Evolutionary conservation across 805 yeast genomes (phyloP).

Genomic region (Middelhovenomyces tepae): DNA sequence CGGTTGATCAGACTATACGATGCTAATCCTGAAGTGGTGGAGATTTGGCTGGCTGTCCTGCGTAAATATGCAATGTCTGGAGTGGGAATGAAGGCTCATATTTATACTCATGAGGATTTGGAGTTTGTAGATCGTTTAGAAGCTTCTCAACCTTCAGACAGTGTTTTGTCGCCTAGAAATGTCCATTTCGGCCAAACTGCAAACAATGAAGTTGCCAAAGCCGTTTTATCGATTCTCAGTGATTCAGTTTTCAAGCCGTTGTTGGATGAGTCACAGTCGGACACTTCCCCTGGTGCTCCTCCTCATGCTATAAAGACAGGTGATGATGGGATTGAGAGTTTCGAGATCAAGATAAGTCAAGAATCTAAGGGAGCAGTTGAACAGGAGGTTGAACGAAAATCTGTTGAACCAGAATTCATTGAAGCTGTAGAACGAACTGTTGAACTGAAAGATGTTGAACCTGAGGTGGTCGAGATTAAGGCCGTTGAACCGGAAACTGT

Average conservation of each 20-base stretch:
- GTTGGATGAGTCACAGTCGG: slow-evolving; percentile 18
- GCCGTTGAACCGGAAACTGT: slow-evolving; percentile 9
- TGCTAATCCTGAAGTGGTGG: slow-evolving; percentile 75
- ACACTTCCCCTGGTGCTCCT: slow-evolving; percentile 1
- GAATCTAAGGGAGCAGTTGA: slow-evolving; percentile 6
- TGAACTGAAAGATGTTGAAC: neutral
- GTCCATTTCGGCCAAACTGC: slow-evolving; percentile 19
- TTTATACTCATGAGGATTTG: slow-evolving; percentile 47
- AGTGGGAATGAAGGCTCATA: slow-evolving; percentile 71
- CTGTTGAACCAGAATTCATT: neutral
- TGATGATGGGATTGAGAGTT: slow-evolving; percentile 6
- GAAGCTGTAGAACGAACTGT: slow-evolving; percentile 1
- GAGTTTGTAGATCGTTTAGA: slow-evolving; percentile 36
- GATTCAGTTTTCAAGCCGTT: slow-evolving; percentile 59
- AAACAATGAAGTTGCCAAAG: slow-evolving; percentile 46
- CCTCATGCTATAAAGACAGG: slow-evolving; percentile 3
- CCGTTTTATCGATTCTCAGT: slow-evolving; percentile 61
- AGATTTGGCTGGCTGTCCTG: slow-evolving; percentile 69
- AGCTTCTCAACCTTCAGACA: slow-evolving; percentile 16
- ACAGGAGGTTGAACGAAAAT: neutral
- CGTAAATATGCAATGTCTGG: slow-evolving; percentile 71
- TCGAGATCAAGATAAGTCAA: neutral
- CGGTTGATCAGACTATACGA: slow-evolving; percentile 72
- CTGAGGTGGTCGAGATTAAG: slow-evolving; percentile 6
- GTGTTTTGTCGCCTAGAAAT: no score